Conservation (phyloP, 768 basidiomycete species). For the Glaciozyma martinii region DNA sequence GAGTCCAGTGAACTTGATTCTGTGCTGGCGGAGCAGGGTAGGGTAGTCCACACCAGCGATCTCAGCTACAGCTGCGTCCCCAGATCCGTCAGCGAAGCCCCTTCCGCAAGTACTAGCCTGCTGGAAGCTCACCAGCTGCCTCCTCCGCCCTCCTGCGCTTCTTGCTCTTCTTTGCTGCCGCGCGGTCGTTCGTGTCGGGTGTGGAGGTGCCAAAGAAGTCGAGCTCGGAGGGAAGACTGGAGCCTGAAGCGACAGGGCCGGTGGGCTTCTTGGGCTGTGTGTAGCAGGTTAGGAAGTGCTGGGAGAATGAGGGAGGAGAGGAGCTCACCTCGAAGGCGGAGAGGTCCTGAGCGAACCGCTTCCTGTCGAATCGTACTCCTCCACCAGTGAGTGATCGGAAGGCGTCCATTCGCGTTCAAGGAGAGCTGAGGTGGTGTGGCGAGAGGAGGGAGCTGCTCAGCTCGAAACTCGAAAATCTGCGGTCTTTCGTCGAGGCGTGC, state of each 20-base stretch:
- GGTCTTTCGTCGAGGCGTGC: too few species aligned
- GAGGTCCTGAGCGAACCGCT: slow-evolving; percentile 59
- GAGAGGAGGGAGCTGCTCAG: background rate
- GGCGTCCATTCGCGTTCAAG: slow-evolving; percentile 47
- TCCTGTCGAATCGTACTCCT: slow-evolving; percentile 71
- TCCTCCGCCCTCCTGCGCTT: slow-evolving; percentile 30
- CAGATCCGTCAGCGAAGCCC: too few species aligned
- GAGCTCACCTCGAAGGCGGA: slow-evolving; percentile 56
- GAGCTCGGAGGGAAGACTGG: slow-evolving; percentile 61
- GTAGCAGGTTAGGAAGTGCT: background rate
- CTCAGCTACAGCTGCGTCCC: background rate
- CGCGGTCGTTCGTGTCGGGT: slow-evolving; percentile 18
- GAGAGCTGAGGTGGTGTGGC: background rate
- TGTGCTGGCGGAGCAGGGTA: slow-evolving; percentile 45
- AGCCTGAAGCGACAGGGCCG: background rate
- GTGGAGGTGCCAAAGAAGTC: slow-evolving; percentile 80
- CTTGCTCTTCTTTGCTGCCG: slow-evolving; percentile 32
- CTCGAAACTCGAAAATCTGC: too few species aligned
- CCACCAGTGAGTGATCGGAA: slow-evolving; percentile 85
- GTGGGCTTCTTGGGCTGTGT: slow-evolving; percentile 9
- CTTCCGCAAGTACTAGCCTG: background rate
- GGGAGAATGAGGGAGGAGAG: background rate
- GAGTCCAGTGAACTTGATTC: slow-evolving; percentile 65
- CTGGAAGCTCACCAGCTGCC: slow-evolving; percentile 20
- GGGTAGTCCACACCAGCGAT: slow-evolving; percentile 11